Conservation (phyloP, 768 basidiomycete genomes). For the Phanerochaete sordida region DNA sequence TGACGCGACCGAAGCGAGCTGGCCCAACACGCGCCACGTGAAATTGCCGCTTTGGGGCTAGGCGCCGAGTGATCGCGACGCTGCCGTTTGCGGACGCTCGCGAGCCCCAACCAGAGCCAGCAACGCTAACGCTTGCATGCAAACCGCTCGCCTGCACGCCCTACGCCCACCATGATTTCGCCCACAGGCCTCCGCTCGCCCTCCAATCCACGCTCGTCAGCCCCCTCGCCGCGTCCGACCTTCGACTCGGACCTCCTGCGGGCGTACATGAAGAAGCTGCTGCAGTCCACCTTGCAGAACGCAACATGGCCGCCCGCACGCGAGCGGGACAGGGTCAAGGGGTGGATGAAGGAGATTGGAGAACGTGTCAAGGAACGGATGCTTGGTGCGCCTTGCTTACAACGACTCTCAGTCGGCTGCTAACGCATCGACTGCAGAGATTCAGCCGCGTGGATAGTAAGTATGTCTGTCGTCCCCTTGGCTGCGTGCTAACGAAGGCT, state of each 20-base stretch:
- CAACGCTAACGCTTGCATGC: background rate
- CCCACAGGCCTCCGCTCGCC: conserved; percentile 55
- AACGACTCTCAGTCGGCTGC: too few relatives aligned
- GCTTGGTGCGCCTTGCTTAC: conserved; percentile 39
- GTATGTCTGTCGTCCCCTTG: conserved; percentile 27
- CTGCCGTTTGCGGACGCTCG: conserved; percentile 7
- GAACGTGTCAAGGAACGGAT: conserved; percentile 84
- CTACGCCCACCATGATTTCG: conserved; percentile 9
- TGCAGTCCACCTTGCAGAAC: conserved; percentile 63
- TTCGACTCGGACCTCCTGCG: conserved; percentile 76
- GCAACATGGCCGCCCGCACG: conserved; percentile 64
- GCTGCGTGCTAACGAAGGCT: background rate
- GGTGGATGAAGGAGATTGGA: conserved; percentile 81
- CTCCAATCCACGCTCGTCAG: conserved; percentile 56
- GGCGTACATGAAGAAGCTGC: conserved; percentile 78
- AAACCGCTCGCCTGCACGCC: conserved; percentile 12
- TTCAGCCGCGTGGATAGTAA: conserved; percentile 80
- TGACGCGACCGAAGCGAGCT: conserved; percentile 2
- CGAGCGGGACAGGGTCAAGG: conserved; percentile 67
- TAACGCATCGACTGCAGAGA: conserved; percentile 42
- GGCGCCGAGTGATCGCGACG: background rate
- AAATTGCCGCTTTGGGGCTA: conserved; percentile 2
- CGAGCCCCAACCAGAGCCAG: background rate
- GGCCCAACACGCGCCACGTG: conserved; percentile 9
- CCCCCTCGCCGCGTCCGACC: conserved; percentile 46